phyloP scores from a whole-genome alignment of 2,329 filamentous ascomycete species.

The Cercospora citrullina region DNA sequence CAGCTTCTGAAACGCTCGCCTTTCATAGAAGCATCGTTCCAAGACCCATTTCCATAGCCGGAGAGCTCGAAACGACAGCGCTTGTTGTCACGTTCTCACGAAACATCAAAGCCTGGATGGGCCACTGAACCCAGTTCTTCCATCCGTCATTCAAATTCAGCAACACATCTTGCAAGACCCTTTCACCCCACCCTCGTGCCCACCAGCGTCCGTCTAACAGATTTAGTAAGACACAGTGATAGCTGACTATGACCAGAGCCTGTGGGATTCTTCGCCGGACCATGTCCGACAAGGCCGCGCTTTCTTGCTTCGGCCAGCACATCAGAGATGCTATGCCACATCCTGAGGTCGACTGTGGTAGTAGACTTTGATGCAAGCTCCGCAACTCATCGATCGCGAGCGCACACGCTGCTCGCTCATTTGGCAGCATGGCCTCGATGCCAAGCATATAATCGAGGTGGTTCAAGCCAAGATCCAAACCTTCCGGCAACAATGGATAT shows the following conservation, averaged over 20 bases:
- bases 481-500: conserved; percentile 28
- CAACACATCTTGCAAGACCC: conserved; percentile 32
- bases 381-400: conserved; percentile 32
- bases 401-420: conserved; percentile 31
- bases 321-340: conserved; percentile 33
- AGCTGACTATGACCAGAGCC: conserved; percentile 34
- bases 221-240: conserved; percentile 36
- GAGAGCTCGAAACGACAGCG: neutral
- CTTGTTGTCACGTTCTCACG: conserved; percentile 14
- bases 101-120: conserved; percentile 30
- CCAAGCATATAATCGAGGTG: conserved; percentile 39
- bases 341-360: neutral
- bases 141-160: conserved; percentile 30
- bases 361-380: conserved; percentile 20
- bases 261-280: conserved; percentile 34
- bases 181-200: conserved; percentile 31
- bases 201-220: conserved; percentile 35
- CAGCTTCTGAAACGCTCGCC: neutral
- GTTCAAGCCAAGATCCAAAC: conserved; percentile 35
- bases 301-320: conserved; percentile 36
- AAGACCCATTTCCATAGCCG: neutral
- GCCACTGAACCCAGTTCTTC: conserved; percentile 38
- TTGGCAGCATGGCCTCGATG: conserved; percentile 33
- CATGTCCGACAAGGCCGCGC: conserved; percentile 29
- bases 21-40: conserved; percentile 8